Base-by-base conservation (phyloP, 2,329 filamentous ascomycete genomes). In the Sclerotinia trifoliorum region DNA sequence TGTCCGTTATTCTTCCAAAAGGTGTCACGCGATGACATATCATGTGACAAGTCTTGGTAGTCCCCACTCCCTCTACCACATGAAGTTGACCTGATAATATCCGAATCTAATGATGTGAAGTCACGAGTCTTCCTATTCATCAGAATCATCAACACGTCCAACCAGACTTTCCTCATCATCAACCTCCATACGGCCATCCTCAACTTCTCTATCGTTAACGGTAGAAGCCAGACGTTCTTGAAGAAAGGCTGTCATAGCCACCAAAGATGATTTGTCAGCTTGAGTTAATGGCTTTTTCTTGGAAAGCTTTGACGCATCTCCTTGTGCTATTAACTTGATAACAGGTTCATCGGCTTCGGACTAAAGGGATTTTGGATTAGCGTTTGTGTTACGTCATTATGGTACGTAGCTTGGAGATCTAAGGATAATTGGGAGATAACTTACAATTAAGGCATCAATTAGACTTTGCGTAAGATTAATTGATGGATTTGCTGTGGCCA, bases 401-500 rank as follows among this genome's bases (percentile, higher is more conserved):
- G 32, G 39, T 48, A 63, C 49, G 56, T 63, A 61, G 44, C 35
- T 51, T 24, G 4, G 42, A 48, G 19, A 42, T 32, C 15, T 32
- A 46, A n/a, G 15, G 24, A 15, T 48, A 55, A 17, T 21, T 24
- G 56, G 8, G 11, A 19, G 21, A 24, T 68, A 71, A 84, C 88
- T 82, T 81, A 91, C 88, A 71, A 90, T 81, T 71, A 92, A 81
- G 65, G 85, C 83, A 70, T 86, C 81, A 65, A 88, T 81, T 68
- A 92, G 82, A 63, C 78, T 78, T 66, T 81, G 77, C 52, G 83
- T 76, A 44, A 62, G 57, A 58, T 57, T 55, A 62, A 85, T 80
- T 32, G 83, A 81, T 65, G 79, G 78, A 70, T 83, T 80, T 71
- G 82, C 81, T 66, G 81, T 82, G 60, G 83, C 80, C 49, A 92